phyloP scores from a whole-genome alignment of 23 red algal genomes.

The Gracilaria caudata region DNA sequence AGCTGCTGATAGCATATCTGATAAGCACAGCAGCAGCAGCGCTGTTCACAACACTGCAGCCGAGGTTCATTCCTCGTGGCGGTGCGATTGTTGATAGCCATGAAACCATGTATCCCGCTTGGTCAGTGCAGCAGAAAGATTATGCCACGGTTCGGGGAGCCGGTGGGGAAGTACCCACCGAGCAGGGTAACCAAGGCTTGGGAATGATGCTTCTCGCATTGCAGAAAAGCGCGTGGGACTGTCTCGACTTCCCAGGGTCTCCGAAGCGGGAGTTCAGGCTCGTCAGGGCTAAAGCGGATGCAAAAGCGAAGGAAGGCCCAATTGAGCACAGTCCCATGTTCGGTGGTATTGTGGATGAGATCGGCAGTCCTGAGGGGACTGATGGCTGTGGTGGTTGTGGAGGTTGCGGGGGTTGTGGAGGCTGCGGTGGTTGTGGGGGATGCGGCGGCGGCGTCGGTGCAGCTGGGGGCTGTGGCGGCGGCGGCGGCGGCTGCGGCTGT shows the following conservation, averaged over 20 bases:
- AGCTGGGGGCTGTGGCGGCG: too few species aligned
- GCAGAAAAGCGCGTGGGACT: neutral
- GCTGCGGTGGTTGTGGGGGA: neutral
- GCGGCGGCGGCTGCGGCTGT: too few species aligned
- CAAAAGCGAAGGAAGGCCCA: neutral
- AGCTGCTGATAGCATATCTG: neutral
- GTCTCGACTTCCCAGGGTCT: neutral
- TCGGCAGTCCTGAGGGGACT: neutral
- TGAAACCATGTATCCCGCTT: constrained; percentile 30
- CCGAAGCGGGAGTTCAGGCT: neutral
- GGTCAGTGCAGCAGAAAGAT: neutral
- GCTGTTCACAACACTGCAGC: neutral
- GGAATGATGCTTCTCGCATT: constrained; percentile 1
- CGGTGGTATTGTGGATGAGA: neutral
- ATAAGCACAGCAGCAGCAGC: constrained; percentile 4
- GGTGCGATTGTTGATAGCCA: neutral
- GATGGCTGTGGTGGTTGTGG: neutral
- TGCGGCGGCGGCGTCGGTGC: neutral
- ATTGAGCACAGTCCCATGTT: too few species aligned
- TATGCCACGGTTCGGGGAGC: neutral
- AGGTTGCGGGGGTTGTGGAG: neutral
- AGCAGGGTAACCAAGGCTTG: neutral
- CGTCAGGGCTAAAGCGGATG: neutral
- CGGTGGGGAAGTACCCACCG: neutral
- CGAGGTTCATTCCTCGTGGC: constrained; percentile 2